A percentile compares a stretch with the other conserved stretches of the same genome.
phyloP scores from a whole-genome alignment of 805 yeast genomes.

The Myxozyma nipponensis region DNA sequence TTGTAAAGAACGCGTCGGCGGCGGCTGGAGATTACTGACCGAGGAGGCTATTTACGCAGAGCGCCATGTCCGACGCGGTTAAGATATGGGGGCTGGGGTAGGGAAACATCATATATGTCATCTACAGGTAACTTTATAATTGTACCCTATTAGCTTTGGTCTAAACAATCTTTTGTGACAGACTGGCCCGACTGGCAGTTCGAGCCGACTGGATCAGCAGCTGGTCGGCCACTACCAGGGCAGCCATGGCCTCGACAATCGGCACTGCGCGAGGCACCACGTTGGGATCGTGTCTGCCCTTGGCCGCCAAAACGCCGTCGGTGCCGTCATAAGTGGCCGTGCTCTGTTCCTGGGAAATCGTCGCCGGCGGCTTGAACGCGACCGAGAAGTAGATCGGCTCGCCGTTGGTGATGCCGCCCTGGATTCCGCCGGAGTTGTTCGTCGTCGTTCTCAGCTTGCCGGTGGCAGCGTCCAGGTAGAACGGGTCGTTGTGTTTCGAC shows the following conservation, averaged over 20 bases:
- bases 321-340: constrained; percentile 88
- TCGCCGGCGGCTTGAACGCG: constrained; percentile 97
- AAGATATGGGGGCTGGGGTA: too few relatives aligned
- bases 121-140: too few relatives aligned
- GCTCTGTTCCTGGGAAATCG: constrained; percentile 87
- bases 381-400: constrained; percentile 91
- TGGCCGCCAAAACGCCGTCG: constrained; percentile 83
- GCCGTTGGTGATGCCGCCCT: constrained; percentile 97
- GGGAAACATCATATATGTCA: too few relatives aligned
- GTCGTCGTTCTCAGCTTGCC: constrained; percentile 78
- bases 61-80: too few relatives aligned
- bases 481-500: constrained; percentile 89
- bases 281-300: constrained; percentile 98
- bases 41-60: too few relatives aligned
- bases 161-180: neutral
- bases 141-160: too few relatives aligned
- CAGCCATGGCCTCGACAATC: constrained; percentile 97
- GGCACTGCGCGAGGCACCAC: constrained; percentile 99
- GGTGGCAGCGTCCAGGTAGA: constrained; percentile 54
- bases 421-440: constrained; percentile 94
- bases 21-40: too few relatives aligned
- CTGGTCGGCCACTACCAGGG: constrained; percentile 87
- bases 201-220: constrained; percentile 82
- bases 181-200: constrained; percentile 46
- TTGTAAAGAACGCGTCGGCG: too few relatives aligned